phyloP scores from a whole-genome alignment of 257 asterid species.

The Solanum gandarillasii region DNA sequence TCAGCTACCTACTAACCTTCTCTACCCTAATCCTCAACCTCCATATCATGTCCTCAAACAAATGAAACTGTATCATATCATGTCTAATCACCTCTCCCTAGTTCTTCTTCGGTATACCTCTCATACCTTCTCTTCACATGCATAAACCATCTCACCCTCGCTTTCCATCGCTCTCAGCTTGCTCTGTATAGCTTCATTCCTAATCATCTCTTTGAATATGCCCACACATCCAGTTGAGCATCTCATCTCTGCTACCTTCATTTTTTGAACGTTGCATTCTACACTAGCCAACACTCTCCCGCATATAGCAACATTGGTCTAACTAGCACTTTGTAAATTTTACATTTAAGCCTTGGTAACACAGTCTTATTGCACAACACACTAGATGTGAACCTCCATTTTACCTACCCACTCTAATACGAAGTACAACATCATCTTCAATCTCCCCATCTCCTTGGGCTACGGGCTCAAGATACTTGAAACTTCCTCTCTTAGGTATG shows the following conservation, averaged over 20 bases:
- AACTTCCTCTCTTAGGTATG: neutral
- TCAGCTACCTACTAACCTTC: neutral
- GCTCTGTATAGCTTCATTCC: neutral
- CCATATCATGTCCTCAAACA: neutral
- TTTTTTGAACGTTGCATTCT: neutral
- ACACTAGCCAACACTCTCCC: fast-evolving
- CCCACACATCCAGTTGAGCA: neutral
- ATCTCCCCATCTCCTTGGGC: neutral
- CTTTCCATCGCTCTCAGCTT: neutral
- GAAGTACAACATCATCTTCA: neutral
- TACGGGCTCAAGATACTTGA: neutral
- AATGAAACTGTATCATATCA: neutral
- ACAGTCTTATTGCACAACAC: neutral
- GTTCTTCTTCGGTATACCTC: neutral
- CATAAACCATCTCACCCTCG: neutral
- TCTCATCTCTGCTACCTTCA: neutral
- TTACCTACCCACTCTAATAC: neutral
- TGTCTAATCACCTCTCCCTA: neutral
- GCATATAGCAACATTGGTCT: neutral
- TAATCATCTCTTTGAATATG: neutral
- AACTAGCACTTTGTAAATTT: neutral
- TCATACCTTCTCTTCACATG: neutral
- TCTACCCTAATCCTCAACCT: neutral
- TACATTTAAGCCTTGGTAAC: neutral
- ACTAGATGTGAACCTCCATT: neutral